phyloP scores from a whole-genome alignment of 495 filamentous ascomycete species.

The Pseudoneurospora amorphoporcata region DNA sequence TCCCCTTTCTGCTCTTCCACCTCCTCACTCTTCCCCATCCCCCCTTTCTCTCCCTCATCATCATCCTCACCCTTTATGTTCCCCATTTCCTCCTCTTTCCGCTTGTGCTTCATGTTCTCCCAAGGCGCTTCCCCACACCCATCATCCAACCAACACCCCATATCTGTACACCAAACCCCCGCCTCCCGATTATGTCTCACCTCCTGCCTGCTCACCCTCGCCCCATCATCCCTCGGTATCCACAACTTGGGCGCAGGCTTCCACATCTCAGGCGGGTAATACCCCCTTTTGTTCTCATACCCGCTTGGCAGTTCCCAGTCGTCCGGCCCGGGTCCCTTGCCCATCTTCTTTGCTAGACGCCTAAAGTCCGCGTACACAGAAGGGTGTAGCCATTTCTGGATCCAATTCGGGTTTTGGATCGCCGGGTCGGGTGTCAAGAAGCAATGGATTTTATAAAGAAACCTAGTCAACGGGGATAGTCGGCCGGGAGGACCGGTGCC shows the following conservation, averaged over 20 bases:
- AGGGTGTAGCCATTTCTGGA: slow-evolving; percentile 55
- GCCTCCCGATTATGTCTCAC: slow-evolving; percentile 43
- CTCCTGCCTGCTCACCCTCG: slow-evolving; percentile 52
- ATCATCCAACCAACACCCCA: slow-evolving; percentile 54
- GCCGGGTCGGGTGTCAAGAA: slow-evolving; percentile 13
- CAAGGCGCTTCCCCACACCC: not conserved
- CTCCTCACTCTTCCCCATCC: not conserved
- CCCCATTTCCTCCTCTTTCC: not conserved
- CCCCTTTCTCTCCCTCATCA: not conserved
- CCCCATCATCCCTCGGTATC: slow-evolving; percentile 56
- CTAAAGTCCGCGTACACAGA: slow-evolving; percentile 55
- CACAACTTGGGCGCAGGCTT: slow-evolving; percentile 50
- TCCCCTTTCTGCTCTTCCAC: not conserved
- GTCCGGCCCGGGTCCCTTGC: slow-evolving; percentile 34
- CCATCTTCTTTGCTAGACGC: slow-evolving; percentile 48
- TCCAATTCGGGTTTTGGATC: slow-evolving; percentile 16
- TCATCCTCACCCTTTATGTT: no score
- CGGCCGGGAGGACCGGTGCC: not conserved
- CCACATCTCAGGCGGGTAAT: slow-evolving; percentile 58
- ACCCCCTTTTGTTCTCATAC: slow-evolving; percentile 44
- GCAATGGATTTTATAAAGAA: slow-evolving; percentile 15
- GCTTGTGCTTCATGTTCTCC: not conserved
- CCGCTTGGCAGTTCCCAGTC: slow-evolving; percentile 40
- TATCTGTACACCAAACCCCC: slow-evolving; percentile 48
- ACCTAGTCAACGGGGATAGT: not conserved